Conservation (phyloP, 192 early-diverging fungal species). For the Linnemannia zychae region DNA sequence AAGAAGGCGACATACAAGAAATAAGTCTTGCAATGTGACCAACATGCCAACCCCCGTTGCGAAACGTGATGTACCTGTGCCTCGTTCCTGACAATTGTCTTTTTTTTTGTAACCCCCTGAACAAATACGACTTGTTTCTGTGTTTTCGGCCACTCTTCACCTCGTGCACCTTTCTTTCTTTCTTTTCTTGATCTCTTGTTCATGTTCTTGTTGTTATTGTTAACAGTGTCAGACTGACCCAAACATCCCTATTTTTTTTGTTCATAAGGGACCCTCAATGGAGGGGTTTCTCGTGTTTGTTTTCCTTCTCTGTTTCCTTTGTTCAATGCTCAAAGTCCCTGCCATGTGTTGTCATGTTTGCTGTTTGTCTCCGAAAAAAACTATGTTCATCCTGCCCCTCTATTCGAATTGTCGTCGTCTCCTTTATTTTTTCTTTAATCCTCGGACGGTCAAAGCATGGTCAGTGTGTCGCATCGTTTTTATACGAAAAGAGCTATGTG, state of each 20-base stretch:
- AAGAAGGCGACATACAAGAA: not conserved
- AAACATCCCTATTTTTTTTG: not conserved
- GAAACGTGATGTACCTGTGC: not conserved
- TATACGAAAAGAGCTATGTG: not conserved
- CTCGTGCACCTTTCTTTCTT: not conserved
- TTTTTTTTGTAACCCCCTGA: not conserved
- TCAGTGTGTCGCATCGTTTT: constrained; percentile 1
- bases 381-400: not conserved
- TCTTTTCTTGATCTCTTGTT: not conserved
- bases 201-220: not conserved
- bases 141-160: constrained; percentile 2
- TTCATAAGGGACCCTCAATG: not conserved
- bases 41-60: not conserved
- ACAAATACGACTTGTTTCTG: not conserved
- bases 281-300: not conserved
- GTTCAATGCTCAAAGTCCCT: not conserved
- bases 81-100: not conserved
- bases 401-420: not conserved
- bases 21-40: not conserved
- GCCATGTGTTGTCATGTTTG: not conserved
- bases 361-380: not conserved
- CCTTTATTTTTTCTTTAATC: not conserved
- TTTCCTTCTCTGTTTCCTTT: not conserved
- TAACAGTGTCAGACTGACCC: not conserved
- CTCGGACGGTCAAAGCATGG: constrained; percentile 12